phyloP scores from a whole-genome alignment of 116 monocot species.

The Papilionanthe hybrid region DNA sequence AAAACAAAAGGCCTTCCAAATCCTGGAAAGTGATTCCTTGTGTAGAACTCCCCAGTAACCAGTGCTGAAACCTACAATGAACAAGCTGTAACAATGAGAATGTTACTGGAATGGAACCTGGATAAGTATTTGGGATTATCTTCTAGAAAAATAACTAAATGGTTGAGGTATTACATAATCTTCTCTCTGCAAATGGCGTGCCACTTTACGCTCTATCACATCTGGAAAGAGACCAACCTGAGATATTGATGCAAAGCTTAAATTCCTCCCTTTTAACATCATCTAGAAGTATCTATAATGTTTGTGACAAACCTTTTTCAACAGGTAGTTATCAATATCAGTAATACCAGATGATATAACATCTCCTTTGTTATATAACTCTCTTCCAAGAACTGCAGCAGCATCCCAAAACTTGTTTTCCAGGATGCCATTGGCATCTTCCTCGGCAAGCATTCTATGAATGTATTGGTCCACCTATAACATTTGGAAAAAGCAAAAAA shows the following conservation, averaged over 20 bases:
- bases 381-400: slow-evolving; percentile 43
- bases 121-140: background rate
- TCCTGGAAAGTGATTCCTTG: slow-evolving; percentile 91
- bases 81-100: slow-evolving; percentile 10
- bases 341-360: slow-evolving; percentile 49
- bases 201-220: slow-evolving; percentile 74
- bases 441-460: slow-evolving; percentile 84
- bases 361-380: slow-evolving; percentile 71
- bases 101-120: background rate
- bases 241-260: slow-evolving; percentile 7
- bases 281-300: background rate
- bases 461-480: slow-evolving; percentile 85
- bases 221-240: slow-evolving; percentile 98
- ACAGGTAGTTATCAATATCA: slow-evolving; percentile 71
- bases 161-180: slow-evolving; percentile 46
- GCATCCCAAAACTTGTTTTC: slow-evolving; percentile 43
- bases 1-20: slow-evolving; percentile 91
- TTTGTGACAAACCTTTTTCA: slow-evolving; percentile 63
- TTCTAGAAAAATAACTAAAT: background rate
- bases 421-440: slow-evolving; percentile 38
- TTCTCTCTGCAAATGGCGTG: slow-evolving; percentile 67
- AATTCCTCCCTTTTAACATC: background rate
- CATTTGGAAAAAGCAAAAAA: slow-evolving; percentile 3
- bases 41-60: slow-evolving; percentile 93
- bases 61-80: slow-evolving; percentile 69